phyloP scores from a whole-genome alignment of 768 basidiomycete species.

The Hygrocybe coccinea region DNA sequence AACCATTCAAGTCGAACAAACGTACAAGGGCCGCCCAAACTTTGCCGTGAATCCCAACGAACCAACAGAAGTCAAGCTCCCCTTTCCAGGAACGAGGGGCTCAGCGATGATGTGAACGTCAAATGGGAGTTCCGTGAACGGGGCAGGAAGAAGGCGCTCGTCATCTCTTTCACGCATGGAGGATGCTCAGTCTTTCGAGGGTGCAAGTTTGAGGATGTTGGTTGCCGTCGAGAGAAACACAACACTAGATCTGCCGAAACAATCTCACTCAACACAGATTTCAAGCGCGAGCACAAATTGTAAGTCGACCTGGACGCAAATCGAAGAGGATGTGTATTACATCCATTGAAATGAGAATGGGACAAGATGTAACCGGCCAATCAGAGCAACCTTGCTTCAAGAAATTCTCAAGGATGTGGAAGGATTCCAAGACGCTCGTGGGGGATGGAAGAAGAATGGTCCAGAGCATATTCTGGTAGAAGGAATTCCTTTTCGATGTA shows the following conservation, averaged over 20 bases:
- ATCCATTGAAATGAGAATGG: constrained; percentile 7
- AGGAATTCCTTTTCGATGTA: not conserved
- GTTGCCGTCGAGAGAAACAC: constrained; percentile 3
- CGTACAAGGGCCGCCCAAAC: constrained; percentile 7
- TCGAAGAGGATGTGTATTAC: constrained; percentile 5
- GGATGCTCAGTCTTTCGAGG: not conserved
- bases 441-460: not conserved
- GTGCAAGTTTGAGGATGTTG: constrained; percentile 2
- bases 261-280: constrained; percentile 4
- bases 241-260: not conserved
- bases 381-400: constrained; percentile 3
- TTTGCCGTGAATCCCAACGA: constrained; percentile 5
- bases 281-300: constrained; percentile 3
- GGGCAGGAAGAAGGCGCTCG: too few relatives aligned
- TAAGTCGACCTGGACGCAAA: not conserved
- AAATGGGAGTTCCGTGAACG: too few relatives aligned
- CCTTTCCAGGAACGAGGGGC: constrained; percentile 1
- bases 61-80: constrained; percentile 1
- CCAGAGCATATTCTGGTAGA: not conserved
- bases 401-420: not conserved
- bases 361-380: not conserved
- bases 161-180: too few relatives aligned
- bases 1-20: not conserved
- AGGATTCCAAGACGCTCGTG: not conserved
- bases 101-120: too few relatives aligned